Percentiles rank a stretch among this genome's conserved stretches.
Conservation (phyloP, 2,329 filamentous ascomycete genomes). For the Calycina herbarum region DNA sequence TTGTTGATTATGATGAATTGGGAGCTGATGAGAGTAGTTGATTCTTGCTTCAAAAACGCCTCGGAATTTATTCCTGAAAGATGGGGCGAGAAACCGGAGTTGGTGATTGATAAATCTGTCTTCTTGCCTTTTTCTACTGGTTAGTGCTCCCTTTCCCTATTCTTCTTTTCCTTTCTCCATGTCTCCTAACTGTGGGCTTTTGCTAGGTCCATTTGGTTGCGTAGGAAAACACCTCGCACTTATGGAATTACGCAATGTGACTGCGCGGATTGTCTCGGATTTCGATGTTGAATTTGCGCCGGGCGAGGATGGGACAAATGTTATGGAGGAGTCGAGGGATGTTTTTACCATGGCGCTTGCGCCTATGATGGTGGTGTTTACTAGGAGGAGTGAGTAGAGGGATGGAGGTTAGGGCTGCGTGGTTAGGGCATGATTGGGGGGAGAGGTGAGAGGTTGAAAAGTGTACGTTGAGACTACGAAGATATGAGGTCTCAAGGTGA, state of each 20-base stretch:
- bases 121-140: conserved; percentile 36
- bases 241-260: conserved; percentile 25
- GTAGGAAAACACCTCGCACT: conserved; percentile 27
- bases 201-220: conserved; percentile 24
- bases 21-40: conserved; percentile 7
- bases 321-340: conserved; percentile 23
- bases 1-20: no score
- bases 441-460: rapidly evolving
- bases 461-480: background rate
- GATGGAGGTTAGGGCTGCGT: background rate
- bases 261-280: conserved; percentile 20
- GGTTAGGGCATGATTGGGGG: background rate
- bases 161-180: no score
- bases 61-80: conserved; percentile 28
- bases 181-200: no score
- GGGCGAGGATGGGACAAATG: conserved; percentile 20
- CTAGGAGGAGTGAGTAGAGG: background rate
- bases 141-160: no score
- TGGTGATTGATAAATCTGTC: conserved; percentile 27
- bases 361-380: conserved; percentile 25
- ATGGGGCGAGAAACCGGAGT: conserved; percentile 27
- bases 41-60: conserved; percentile 14
- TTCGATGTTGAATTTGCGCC: conserved; percentile 26
- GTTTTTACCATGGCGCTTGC: conserved; percentile 23
- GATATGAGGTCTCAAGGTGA: no score